phyloP scores from a whole-genome alignment of 805 yeast genomes.

The Candida fluviatilis region DNA sequence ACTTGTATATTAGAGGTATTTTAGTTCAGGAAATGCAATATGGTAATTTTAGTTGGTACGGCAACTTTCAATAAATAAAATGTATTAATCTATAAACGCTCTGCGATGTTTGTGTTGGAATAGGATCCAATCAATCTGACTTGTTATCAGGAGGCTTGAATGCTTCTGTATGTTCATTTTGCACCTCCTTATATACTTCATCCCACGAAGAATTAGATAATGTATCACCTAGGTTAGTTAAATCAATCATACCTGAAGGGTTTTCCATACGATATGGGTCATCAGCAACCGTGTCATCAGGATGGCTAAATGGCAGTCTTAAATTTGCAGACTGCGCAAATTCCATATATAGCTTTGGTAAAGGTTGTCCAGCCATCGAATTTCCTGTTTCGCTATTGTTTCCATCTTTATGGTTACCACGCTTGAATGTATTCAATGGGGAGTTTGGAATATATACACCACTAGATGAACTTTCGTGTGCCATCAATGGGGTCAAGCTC shows the following conservation, averaged over 20 bases:
- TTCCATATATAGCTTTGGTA: constrained; percentile 16
- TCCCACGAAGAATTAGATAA: constrained; percentile 24
- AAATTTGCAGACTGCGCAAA: constrained; percentile 9
- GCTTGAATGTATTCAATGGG: constrained; percentile 20
- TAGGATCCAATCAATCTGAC: constrained; percentile 1
- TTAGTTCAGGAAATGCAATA: background rate
- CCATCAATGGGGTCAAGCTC: constrained; percentile 1
- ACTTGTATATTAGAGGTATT: constrained; percentile 4
- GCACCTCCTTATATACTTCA: constrained; percentile 19
- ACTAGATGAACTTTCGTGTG: constrained; percentile 9
- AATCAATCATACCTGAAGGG: constrained; percentile 10
- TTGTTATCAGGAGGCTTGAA: background rate
- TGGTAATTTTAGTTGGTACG: too few relatives aligned
- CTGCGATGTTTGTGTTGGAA: background rate
- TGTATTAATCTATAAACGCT: background rate
- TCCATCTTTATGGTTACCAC: too few relatives aligned
- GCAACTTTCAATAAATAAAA: too few relatives aligned
- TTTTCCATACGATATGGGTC: background rate
- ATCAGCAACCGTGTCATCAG: too few relatives aligned
- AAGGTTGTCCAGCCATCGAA: background rate
- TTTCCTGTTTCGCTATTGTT: too few relatives aligned
- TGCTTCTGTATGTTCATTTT: constrained; percentile 7
- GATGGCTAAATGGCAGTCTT: background rate
- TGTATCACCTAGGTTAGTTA: constrained; percentile 20
- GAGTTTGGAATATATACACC: constrained; percentile 30